Evolutionary conservation across 345 rosid genomes (phyloP).

Genomic region (Rhizophora mangle): DNA sequence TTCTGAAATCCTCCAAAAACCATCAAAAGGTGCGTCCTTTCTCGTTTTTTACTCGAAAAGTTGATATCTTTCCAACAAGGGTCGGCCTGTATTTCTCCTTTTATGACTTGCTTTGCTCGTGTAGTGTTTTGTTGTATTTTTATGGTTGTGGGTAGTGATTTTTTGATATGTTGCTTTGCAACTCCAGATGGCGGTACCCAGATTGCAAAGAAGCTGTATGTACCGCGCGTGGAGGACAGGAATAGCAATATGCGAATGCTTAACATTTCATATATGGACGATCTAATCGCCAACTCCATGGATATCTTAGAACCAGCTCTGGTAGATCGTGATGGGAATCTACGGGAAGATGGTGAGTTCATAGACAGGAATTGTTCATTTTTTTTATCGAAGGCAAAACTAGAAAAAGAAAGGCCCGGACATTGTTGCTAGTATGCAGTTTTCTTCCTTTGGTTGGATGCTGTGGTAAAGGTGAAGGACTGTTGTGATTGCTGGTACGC

Average conservation of each 20-base stretch:
- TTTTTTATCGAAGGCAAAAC: too few species aligned
- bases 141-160: neutral
- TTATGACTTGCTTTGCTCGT: too few species aligned
- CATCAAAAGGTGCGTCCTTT: slow-evolving; percentile 31
- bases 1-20: slow-evolving; percentile 45
- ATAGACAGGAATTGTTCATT: neutral
- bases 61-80: too few species aligned
- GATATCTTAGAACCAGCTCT: slow-evolving; percentile 88
- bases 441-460: too few species aligned
- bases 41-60: too few species aligned
- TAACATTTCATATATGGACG: slow-evolving; percentile 62
- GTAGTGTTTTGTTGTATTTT: neutral
- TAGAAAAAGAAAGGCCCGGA: too few species aligned
- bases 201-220: slow-evolving; percentile 63
- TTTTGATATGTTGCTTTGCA: slow-evolving; percentile 3
- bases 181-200: slow-evolving; percentile 34
- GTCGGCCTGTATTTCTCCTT: too few species aligned
- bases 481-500: too few species aligned
- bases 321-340: slow-evolving; percentile 58
- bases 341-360: slow-evolving; percentile 76
- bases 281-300: slow-evolving; percentile 86
- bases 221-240: slow-evolving; percentile 93
- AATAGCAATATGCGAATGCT: slow-evolving; percentile 88
- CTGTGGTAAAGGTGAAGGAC: too few species aligned
- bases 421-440: too few species aligned